phyloP scores from a whole-genome alignment of 2,329 filamentous ascomycete species.

The Cladobotryum protrusum region DNA sequence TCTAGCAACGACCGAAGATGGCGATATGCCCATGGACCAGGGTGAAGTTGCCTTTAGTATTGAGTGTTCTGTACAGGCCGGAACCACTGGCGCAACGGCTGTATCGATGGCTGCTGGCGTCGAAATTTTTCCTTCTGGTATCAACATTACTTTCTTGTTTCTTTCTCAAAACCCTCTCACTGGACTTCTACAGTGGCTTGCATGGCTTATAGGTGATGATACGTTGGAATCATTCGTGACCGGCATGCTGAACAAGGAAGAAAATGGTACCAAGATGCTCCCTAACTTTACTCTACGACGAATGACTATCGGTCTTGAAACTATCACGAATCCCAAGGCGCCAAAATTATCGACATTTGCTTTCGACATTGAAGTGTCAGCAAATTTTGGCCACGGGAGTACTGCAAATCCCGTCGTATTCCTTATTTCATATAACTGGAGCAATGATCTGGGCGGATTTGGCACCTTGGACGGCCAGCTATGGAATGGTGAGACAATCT shows the following conservation, averaged over 20 bases:
- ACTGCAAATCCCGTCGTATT: conserved; percentile 3
- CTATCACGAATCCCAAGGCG: not conserved
- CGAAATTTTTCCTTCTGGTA: not conserved
- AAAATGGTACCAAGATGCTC: conserved; percentile 1
- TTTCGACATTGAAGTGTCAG: conserved; percentile 6
- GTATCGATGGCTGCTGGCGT: conserved; percentile 7
- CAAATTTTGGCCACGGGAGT: conserved; percentile 1
- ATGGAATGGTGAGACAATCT: conserved; percentile 4
- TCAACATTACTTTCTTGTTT: conserved; percentile 3
- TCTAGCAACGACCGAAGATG: conserved; percentile 1
- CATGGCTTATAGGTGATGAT: not conserved
- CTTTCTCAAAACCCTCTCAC: not conserved
- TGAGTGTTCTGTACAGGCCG: conserved; percentile 3
- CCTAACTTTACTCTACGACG: not conserved
- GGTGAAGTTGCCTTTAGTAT: conserved; percentile 2
- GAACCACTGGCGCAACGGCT: not conserved
- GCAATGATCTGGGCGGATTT: not conserved
- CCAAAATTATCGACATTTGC: conserved; percentile 1
- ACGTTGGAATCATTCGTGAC: not conserved
- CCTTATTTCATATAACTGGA: conserved; percentile 8
- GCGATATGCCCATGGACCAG: not conserved
- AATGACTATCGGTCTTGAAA: not conserved
- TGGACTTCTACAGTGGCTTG: conserved; percentile 6
- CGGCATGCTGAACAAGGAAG: conserved; percentile 3
- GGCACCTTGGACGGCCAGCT: conserved; percentile 4